Percentiles rank a stretch among this genome's conserved stretches.
Evolutionary conservation across 495 filamentous ascomycete genomes (phyloP).

Genomic region (Aspergillus coremiiformis): DNA sequence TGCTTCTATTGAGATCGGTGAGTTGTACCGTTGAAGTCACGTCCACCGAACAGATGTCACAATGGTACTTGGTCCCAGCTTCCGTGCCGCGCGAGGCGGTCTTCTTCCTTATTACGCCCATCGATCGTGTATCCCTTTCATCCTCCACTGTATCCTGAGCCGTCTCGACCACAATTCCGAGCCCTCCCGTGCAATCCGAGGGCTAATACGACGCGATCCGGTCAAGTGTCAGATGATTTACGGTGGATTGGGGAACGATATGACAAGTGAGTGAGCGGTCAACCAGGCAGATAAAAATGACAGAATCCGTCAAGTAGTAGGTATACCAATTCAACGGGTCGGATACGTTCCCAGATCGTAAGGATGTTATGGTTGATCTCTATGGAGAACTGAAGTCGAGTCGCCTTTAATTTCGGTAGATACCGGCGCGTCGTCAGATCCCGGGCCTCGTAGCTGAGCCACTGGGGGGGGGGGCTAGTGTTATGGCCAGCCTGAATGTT

Average conservation of each 20-base stretch:
- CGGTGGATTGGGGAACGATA: background rate
- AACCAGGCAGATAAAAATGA: background rate
- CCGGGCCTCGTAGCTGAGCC: background rate
- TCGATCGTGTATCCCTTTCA: conserved; percentile 41
- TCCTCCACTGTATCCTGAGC: conserved; percentile 33
- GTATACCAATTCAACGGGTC: background rate
- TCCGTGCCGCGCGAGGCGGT: conserved; percentile 81
- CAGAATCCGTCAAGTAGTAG: background rate
- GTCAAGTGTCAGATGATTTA: background rate
- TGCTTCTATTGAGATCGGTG: background rate
- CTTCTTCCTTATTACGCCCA: conserved; percentile 98
- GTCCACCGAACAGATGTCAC: conserved; percentile 91
- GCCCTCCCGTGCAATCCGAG: conserved; percentile 30
- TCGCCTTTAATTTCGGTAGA: conserved; percentile 8
- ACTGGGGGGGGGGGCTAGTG: background rate
- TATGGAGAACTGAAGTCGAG: conserved; percentile 5
- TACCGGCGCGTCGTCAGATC: conserved; percentile 3
- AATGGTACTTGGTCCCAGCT: conserved; percentile 89
- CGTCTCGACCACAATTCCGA: conserved; percentile 25
- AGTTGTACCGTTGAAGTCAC: conserved; percentile 83
- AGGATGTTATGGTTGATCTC: background rate
- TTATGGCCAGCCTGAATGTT: background rate
- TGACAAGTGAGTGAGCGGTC: background rate
- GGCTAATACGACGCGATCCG: conserved; percentile 15
- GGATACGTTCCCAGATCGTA: too few species aligned